Evolutionary conservation across 768 basidiomycete genomes (phyloP).

Genomic region (Podaxis carcinomalis): DNA sequence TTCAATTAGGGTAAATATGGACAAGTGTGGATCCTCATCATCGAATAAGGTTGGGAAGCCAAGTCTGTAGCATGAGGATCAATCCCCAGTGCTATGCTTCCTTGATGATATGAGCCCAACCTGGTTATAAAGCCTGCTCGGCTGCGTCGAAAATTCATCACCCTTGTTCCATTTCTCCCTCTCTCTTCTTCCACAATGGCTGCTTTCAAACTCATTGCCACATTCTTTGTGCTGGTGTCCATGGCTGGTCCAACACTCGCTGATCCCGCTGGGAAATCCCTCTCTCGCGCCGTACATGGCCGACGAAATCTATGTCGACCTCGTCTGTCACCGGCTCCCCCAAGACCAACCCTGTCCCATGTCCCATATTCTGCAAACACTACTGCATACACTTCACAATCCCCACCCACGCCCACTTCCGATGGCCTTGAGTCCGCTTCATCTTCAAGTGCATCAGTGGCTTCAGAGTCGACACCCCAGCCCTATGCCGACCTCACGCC

Average conservation of each 20-base stretch:
- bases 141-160: conserved; percentile 3
- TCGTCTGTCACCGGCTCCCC: conserved; percentile 9
- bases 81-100: neutral
- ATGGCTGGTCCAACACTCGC: conserved; percentile 16
- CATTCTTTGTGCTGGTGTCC: conserved; percentile 16
- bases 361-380: neutral
- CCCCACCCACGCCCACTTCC: neutral
- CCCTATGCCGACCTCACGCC: neutral
- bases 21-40: conserved; percentile 3
- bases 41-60: conserved; percentile 6
- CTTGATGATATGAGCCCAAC: neutral
- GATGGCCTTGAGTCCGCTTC: neutral
- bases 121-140: conserved; percentile 3
- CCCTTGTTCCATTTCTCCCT: neutral
- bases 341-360: neutral
- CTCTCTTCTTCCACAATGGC: conserved; percentile 13
- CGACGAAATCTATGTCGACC: conserved; percentile 17
- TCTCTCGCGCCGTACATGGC: neutral
- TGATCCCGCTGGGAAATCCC: conserved; percentile 12
- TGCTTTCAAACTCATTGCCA: conserved; percentile 8
- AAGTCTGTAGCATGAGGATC: conserved; percentile 1
- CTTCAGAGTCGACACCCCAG: neutral
- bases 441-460: neutral
- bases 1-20: neutral
- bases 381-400: neutral